Percentiles rank a stretch among this genome's conserved stretches.
These are phyloP conservation scores for Cyberlindnera mississippiensis DNA, from an alignment of 805 yeast species.

Conservation along the genomic window DNA sequence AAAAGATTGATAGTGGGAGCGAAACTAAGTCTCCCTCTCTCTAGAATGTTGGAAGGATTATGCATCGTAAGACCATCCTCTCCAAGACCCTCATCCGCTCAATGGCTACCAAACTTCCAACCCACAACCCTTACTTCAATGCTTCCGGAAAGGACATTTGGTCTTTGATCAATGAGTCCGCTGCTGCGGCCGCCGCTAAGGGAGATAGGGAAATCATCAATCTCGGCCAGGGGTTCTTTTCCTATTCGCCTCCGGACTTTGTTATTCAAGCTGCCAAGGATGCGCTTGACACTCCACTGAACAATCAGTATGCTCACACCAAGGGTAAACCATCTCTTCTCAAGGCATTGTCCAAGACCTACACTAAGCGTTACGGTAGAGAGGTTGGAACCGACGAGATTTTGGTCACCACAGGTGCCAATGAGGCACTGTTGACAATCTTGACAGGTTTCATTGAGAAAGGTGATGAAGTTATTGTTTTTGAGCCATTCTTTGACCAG, in stretches of 20 bases:
- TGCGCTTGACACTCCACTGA: conserved; percentile 67
- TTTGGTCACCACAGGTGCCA: conserved; percentile 92
- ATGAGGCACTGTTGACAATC: conserved; percentile 86
- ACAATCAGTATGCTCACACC: conserved; percentile 92
- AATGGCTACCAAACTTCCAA: conserved; percentile 31
- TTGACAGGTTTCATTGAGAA: conserved; percentile 79
- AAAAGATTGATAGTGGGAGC: too few relatives aligned
- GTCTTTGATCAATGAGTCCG: conserved; percentile 93
- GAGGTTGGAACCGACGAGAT: conserved; percentile 57
- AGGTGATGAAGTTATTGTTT: conserved; percentile 94
- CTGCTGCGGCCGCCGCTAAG: conserved; percentile 64
- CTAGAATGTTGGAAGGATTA: background rate
- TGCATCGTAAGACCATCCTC: background rate
- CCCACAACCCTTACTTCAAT: conserved; percentile 65
- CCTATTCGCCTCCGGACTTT: conserved; percentile 93
- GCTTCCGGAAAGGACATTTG: conserved; percentile 85
- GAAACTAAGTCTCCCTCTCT: too few relatives aligned
- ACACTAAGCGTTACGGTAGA: conserved; percentile 62
- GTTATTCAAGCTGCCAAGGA: conserved; percentile 77
- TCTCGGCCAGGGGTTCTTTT: conserved; percentile 96
- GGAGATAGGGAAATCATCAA: conserved; percentile 80
- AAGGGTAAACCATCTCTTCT: conserved; percentile 78
- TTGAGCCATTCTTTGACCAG: conserved; percentile 97
- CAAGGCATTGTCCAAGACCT: conserved; percentile 64
- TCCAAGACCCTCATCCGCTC: conserved; percentile 3